Evolutionary conservation across 2,329 filamentous ascomycete genomes (phyloP).

Genomic region (Raffaelea albimanens): DNA sequence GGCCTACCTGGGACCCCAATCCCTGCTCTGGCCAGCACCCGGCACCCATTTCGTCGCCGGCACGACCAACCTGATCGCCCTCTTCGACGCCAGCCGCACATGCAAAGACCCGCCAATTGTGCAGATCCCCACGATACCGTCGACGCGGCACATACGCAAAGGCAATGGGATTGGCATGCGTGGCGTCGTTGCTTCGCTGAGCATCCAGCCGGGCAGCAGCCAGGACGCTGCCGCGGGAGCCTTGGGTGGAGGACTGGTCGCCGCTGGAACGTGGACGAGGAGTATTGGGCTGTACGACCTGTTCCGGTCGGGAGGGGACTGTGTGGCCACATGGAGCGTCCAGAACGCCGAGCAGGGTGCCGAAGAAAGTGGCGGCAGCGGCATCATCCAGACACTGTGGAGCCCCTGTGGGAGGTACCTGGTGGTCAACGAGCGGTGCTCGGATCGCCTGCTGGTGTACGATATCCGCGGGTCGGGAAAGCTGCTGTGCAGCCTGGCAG

Average conservation of each 20-base stretch:
- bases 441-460: slow-evolving; percentile 48
- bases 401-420: slow-evolving; percentile 55
- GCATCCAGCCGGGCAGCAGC: slow-evolving; percentile 27
- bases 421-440: slow-evolving; percentile 50
- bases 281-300: slow-evolving; percentile 56
- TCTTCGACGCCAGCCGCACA: slow-evolving; percentile 47
- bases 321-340: slow-evolving; percentile 51
- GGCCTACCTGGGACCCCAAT: slow-evolving; percentile 47
- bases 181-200: slow-evolving; percentile 48
- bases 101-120: slow-evolving; percentile 41
- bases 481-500: slow-evolving; percentile 44
- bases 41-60: slow-evolving; percentile 54
- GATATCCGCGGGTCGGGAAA: slow-evolving; percentile 51
- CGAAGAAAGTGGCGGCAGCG: slow-evolving; percentile 35
- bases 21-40: slow-evolving; percentile 45
- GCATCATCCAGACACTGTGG: slow-evolving; percentile 52
- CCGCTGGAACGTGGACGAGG: slow-evolving; percentile 55
- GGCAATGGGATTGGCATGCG: slow-evolving; percentile 56
- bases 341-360: slow-evolving; percentile 15
- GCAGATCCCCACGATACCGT: slow-evolving; percentile 51
- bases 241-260: slow-evolving; percentile 34
- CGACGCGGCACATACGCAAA: slow-evolving; percentile 47
- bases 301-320: slow-evolving; percentile 37
- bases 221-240: slow-evolving; percentile 19
- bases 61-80: slow-evolving; percentile 47